Percentiles rank a stretch among this genome's conserved stretches.
These are phyloP conservation scores for Phytophthora rubi DNA, from an alignment of 352 stramenopile genomes.

Conservation along the genomic window DNA sequence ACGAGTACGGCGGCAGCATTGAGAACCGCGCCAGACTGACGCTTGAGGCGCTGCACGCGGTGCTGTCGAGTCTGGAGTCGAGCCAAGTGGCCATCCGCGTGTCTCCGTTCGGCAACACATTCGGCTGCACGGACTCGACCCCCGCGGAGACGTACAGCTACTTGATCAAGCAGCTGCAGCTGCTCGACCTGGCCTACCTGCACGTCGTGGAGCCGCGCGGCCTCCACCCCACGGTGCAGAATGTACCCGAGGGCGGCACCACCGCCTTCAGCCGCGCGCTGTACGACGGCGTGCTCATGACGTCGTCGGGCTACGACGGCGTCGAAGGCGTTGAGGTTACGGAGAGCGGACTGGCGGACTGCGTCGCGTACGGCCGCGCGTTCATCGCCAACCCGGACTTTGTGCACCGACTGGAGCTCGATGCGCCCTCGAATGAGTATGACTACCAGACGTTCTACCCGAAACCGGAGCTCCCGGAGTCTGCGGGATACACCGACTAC, in stretches of 20 bases:
- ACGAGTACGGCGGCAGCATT: constrained; percentile 65
- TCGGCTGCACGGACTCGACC: constrained; percentile 47
- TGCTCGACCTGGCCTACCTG: constrained; percentile 52
- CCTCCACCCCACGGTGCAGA: constrained; percentile 27
- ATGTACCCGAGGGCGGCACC: constrained; percentile 42
- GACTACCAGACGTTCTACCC: constrained; percentile 43
- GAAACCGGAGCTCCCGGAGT: constrained; percentile 16
- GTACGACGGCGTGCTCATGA: constrained; percentile 60
- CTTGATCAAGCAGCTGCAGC: constrained; percentile 40
- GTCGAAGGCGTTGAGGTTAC: constrained; percentile 42
- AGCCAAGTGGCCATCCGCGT: constrained; percentile 49
- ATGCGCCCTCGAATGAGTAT: constrained; percentile 43
- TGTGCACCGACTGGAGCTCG: constrained; percentile 50
- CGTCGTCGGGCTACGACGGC: constrained; percentile 52
- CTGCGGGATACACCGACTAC: constrained; percentile 53
- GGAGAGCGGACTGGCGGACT: constrained; percentile 46
- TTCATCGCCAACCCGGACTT: constrained; percentile 77
- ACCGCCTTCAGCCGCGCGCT: constrained; percentile 44
- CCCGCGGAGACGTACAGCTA: constrained; percentile 48
- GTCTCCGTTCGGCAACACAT: constrained; percentile 45
- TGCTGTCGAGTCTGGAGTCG: constrained; percentile 44
- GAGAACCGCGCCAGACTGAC: constrained; percentile 81
- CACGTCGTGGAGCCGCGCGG: constrained; percentile 57
- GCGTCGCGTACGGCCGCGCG: constrained; percentile 57
- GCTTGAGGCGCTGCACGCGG: constrained; percentile 65